Conservation (phyloP, 805 yeast genomes). For the Zygosaccharomyces rouxii region DNA sequence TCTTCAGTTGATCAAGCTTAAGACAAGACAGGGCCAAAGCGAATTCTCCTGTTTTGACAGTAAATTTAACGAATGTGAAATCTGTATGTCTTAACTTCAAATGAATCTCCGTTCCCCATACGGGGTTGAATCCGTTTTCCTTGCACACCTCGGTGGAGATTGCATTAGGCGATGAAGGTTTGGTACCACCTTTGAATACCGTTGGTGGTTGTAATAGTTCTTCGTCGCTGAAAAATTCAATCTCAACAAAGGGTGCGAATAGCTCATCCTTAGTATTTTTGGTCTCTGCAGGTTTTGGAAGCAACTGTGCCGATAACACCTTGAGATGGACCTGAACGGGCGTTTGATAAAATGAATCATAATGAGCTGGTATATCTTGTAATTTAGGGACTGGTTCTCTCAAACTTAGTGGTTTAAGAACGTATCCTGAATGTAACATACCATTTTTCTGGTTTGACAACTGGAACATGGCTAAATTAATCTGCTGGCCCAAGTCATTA, state of each 20-base stretch:
- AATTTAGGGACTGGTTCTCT: conserved; percentile 29
- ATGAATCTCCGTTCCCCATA: conserved; percentile 61
- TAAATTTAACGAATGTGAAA: conserved; percentile 54
- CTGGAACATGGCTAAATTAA: conserved; percentile 79
- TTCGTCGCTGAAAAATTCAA: conserved; percentile 24
- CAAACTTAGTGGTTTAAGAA: conserved; percentile 61
- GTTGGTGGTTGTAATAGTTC: conserved; percentile 20
- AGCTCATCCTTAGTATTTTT: conserved; percentile 24
- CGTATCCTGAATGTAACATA: conserved; percentile 56
- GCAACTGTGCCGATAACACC: conserved; percentile 77
- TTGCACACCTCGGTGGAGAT: conserved; percentile 36
- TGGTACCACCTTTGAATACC: conserved; percentile 21
- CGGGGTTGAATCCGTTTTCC: conserved; percentile 83
- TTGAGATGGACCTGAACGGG: conserved; percentile 36
- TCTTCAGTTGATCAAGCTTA: conserved; percentile 57
- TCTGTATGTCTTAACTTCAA: conserved; percentile 38
- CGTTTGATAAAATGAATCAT: conserved; percentile 15
- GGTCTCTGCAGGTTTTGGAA: conserved; percentile 63
- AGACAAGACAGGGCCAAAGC: conserved; percentile 57
- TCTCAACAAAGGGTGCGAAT: conserved; percentile 25
- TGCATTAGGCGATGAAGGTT: conserved; percentile 9
- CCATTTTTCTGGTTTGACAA: conserved; percentile 40
- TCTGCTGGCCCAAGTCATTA: conserved; percentile 80
- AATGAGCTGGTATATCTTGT: conserved; percentile 25
- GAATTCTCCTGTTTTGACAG: conserved; percentile 42